Conservation (phyloP, 2,329 filamentous ascomycete genomes). For the Xylaria sp. region DNA sequence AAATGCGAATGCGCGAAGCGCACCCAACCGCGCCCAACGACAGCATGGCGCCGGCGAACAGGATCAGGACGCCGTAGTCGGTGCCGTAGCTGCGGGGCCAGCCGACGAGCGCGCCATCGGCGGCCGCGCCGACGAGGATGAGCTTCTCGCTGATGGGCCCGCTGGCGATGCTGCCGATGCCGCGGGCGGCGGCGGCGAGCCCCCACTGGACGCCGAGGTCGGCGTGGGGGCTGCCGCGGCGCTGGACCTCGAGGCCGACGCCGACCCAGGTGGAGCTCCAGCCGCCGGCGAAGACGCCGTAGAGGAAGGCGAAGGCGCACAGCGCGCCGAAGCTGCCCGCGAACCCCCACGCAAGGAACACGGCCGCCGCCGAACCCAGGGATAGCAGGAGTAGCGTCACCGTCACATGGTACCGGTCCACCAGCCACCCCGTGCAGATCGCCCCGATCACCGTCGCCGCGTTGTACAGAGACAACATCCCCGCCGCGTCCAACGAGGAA, state of each 20-base stretch:
- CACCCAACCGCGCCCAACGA: constrained; percentile 13
- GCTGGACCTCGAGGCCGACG: constrained; percentile 17
- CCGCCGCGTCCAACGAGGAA: constrained; percentile 15
- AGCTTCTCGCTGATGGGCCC: constrained; percentile 18
- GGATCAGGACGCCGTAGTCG: constrained; percentile 15
- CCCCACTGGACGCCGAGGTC: constrained; percentile 20
- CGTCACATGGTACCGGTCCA: constrained; percentile 18
- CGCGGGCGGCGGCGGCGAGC: constrained; percentile 18
- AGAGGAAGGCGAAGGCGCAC: constrained; percentile 19
- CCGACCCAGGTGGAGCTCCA: constrained; percentile 23
- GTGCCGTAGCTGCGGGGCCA: constrained; percentile 18
- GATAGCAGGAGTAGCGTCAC: constrained; percentile 12
- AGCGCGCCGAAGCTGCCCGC: constrained; percentile 13
- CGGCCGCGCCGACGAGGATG: constrained; percentile 12
- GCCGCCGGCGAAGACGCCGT: constrained; percentile 18
- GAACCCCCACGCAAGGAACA: constrained; percentile 21
- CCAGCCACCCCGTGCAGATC: constrained; percentile 15
- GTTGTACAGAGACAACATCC: constrained; percentile 20
- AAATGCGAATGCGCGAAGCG: constrained; percentile 1
- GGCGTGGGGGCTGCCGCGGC: constrained; percentile 13
- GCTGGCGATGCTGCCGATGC: constrained; percentile 17
- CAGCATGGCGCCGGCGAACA: constrained; percentile 18
- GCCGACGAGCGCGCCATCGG: constrained; percentile 4
- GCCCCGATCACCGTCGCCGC: constrained; percentile 19
- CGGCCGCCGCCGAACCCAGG: constrained; percentile 13